A percentile compares a stretch with the other conserved stretches of the same genome.
Evolutionary conservation across 1,284 basidiomycete genomes (phyloP).

Genomic region (Naganishia sp.): DNA sequence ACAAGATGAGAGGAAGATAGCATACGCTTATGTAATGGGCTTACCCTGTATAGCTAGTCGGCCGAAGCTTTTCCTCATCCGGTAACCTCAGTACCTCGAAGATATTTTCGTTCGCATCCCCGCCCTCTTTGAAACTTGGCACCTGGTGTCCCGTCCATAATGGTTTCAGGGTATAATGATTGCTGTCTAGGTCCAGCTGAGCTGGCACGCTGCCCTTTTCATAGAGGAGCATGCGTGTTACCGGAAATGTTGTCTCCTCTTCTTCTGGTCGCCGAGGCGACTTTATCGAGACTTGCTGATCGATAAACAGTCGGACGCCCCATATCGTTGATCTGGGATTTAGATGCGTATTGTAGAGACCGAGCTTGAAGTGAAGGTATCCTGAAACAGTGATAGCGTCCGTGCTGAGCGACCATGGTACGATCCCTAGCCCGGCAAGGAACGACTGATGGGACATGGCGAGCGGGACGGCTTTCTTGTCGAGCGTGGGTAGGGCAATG

Average conservation of each 20-base stretch:
- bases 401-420: constrained; percentile 27
- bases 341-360: constrained; percentile 13
- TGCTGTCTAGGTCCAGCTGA: constrained; percentile 26
- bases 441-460: constrained; percentile 10
- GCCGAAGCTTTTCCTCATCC: constrained; percentile 31
- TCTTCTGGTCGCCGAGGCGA: constrained; percentile 26
- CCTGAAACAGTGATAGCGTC: constrained; percentile 32
- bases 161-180: constrained; percentile 22
- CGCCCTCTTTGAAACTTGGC: constrained; percentile 2
- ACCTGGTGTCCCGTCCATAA: constrained; percentile 28
- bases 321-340: constrained; percentile 26
- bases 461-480: constrained; percentile 22
- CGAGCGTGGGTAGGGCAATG: constrained; percentile 24
- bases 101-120: constrained; percentile 8
- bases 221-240: constrained; percentile 23
- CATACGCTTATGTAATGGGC: background rate
- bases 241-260: constrained; percentile 22
- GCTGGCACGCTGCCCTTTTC: constrained; percentile 7
- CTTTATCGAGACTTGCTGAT: constrained; percentile 29
- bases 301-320: constrained; percentile 23
- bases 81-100: constrained; percentile 28
- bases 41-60: constrained; percentile 31
- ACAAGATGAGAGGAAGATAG: background rate
- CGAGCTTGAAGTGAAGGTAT: constrained; percentile 17
- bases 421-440: constrained; percentile 20